Evolutionary conservation across 2,329 filamentous ascomycete species (phyloP).

Genomic region (Paecilomyces dactylethromorphus): DNA sequence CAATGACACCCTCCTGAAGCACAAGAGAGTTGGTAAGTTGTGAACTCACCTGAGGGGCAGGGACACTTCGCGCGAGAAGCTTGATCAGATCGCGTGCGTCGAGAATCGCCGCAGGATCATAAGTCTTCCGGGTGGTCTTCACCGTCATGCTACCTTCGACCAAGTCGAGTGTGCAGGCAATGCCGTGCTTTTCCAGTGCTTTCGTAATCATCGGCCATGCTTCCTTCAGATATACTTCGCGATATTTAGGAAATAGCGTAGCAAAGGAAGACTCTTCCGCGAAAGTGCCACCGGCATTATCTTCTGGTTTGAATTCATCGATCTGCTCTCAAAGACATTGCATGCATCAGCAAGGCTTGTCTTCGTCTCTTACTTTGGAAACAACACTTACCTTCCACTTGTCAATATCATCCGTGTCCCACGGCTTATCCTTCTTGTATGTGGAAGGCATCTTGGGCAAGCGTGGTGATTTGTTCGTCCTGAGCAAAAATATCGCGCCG

Average conservation of each 20-base stretch:
- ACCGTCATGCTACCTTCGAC: constrained; percentile 96
- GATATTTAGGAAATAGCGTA: constrained; percentile 86
- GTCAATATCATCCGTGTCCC: constrained; percentile 95
- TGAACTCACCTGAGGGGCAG: constrained; percentile 61
- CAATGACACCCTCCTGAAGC: constrained; percentile 5
- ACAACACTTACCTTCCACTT: constrained; percentile 69
- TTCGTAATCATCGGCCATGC: constrained; percentile 89
- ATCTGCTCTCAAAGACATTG: constrained; percentile 42
- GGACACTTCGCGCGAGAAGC: constrained; percentile 82
- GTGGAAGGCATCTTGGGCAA: constrained; percentile 70
- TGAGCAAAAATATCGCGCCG: neutral
- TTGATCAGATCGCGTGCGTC: constrained; percentile 94
- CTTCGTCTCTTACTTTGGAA: neutral
- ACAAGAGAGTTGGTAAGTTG: neutral
- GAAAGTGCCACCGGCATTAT: constrained; percentile 82
- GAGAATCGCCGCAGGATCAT: constrained; percentile 84
- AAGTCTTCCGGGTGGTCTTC: constrained; percentile 87
- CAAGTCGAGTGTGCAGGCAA: constrained; percentile 87
- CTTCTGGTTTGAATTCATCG: constrained; percentile 75
- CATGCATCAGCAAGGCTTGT: neutral
- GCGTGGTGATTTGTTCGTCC: neutral
- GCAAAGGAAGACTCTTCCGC: constrained; percentile 86
- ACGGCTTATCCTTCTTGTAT: constrained; percentile 82
- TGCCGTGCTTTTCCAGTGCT: constrained; percentile 76
- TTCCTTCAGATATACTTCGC: constrained; percentile 87